These are phyloP conservation scores for Fusarium sp. DNA, from an alignment of 2,329 filamentous ascomycete species.

Conservation along the genomic window DNA sequence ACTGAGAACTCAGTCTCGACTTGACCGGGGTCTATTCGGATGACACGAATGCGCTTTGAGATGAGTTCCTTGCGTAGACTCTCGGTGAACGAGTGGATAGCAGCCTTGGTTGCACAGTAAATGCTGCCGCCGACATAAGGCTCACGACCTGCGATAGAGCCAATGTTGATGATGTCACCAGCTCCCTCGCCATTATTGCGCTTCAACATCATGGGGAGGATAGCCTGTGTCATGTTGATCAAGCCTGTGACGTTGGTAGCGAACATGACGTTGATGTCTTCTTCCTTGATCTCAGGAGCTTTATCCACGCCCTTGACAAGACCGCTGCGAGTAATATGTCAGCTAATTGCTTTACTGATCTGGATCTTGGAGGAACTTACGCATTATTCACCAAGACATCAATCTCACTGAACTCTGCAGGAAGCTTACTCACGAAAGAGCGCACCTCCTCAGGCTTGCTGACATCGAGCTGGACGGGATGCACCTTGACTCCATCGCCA, in stretches of 20 bases:
- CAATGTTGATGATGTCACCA: constrained; percentile 95
- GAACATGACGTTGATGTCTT: constrained; percentile 90
- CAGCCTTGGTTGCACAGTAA: constrained; percentile 93
- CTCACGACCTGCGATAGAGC: constrained; percentile 89
- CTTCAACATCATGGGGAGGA: constrained; percentile 83
- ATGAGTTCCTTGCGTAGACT: constrained; percentile 84
- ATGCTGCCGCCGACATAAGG: constrained; percentile 87
- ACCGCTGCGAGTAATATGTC: constrained; percentile 64
- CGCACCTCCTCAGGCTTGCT: constrained; percentile 80
- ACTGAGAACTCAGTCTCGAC: constrained; percentile 96
- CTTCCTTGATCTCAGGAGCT: constrained; percentile 84
- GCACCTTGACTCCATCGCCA: constrained; percentile 81
- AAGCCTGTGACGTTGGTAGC: constrained; percentile 92
- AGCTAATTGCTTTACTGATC: accelerated
- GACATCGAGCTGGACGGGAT: constrained; percentile 86
- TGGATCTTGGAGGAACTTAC: constrained; percentile 61
- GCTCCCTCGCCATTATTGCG: constrained; percentile 75
- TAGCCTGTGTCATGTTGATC: constrained; percentile 95
- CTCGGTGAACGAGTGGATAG: constrained; percentile 86
- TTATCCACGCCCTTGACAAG: constrained; percentile 89
- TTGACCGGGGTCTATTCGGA: constrained; percentile 89
- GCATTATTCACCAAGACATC: constrained; percentile 96
- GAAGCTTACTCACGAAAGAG: constrained; percentile 77
- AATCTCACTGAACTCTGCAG: constrained; percentile 84
- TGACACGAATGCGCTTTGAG: constrained; percentile 81